phyloP scores from a whole-genome alignment of 192 early-diverging fungal species.

The Podochytrium sp. region DNA sequence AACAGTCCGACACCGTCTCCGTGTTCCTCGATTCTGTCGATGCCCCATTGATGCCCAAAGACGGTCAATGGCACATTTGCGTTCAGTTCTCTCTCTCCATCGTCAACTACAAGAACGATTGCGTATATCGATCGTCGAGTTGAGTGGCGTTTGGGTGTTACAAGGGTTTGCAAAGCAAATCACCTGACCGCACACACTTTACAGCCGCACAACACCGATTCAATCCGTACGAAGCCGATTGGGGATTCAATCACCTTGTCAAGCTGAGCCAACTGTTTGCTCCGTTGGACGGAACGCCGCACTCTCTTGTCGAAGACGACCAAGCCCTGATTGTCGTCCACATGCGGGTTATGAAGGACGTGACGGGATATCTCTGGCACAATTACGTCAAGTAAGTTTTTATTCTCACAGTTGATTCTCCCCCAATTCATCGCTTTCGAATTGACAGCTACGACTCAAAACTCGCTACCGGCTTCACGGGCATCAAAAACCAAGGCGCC shows the following conservation, averaged over 20 bases:
- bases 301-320: conserved; percentile 73
- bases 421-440: not conserved
- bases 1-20: conserved; percentile 69
- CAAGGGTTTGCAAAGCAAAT: not conserved
- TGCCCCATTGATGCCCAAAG: conserved; percentile 49
- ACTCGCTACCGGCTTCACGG: conserved; percentile 86
- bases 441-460: conserved; percentile 83
- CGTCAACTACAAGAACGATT: conserved; percentile 74
- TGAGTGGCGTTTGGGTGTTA: not conserved
- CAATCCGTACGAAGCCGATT: conserved; percentile 81
- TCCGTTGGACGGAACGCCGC: conserved; percentile 37
- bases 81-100: conserved; percentile 81
- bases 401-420: not conserved
- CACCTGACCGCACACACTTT: not conserved
- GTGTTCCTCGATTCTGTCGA: conserved; percentile 91
- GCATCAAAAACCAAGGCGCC: conserved; percentile 95
- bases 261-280: conserved; percentile 54
- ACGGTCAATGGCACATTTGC: conserved; percentile 78
- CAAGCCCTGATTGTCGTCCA: conserved; percentile 69
- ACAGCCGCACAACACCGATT: conserved; percentile 83
- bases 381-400: conserved; percentile 85
- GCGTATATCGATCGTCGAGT: conserved; percentile 60
- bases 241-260: conserved; percentile 93
- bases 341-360: conserved; percentile 82
- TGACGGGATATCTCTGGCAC: conserved; percentile 93